Percentiles rank a stretch among this genome's conserved stretches.
These are phyloP conservation scores for Calonectria pseudoreteaudii DNA, from an alignment of 2,329 filamentous ascomycete species.

Conservation along the genomic window DNA sequence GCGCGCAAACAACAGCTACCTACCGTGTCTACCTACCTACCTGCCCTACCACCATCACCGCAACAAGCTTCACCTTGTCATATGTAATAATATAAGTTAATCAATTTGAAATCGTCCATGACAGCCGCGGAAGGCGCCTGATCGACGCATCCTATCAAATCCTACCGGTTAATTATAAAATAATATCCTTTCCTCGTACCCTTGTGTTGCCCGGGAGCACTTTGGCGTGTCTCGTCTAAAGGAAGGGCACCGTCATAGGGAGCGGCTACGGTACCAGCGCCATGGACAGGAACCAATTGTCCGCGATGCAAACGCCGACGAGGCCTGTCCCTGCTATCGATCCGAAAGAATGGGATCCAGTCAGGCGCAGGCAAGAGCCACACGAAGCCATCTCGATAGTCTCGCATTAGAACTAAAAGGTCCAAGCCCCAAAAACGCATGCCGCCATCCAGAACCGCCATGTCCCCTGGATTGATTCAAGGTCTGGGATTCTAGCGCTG, in stretches of 20 bases:
- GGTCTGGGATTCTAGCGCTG: neutral
- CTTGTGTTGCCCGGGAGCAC: neutral
- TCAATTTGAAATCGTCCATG: neutral
- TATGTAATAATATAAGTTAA: neutral
- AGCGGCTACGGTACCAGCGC: neutral
- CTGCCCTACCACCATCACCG: neutral
- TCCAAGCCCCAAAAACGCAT: conserved; percentile 24
- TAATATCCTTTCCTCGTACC: neutral
- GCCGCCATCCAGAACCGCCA: conserved; percentile 8
- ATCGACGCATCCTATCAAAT: conserved; percentile 12
- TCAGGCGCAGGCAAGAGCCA: conserved; percentile 6
- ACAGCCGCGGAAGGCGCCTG: conserved; percentile 19
- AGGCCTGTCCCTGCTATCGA: conserved; percentile 11
- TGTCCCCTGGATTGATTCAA: conserved; percentile 8
- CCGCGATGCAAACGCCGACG: neutral
- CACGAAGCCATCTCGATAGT: conserved; percentile 40
- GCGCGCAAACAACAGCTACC: neutral
- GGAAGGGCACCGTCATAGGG: neutral
- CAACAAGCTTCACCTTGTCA: neutral
- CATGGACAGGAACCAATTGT: neutral
- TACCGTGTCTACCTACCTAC: neutral
- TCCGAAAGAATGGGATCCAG: conserved; percentile 14
- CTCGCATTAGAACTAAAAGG: conserved; percentile 33
- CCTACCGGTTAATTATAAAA: neutral
- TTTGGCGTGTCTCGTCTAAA: neutral